Conservation (phyloP, 257 asterid species). For the Solanum pennellii region DNA sequence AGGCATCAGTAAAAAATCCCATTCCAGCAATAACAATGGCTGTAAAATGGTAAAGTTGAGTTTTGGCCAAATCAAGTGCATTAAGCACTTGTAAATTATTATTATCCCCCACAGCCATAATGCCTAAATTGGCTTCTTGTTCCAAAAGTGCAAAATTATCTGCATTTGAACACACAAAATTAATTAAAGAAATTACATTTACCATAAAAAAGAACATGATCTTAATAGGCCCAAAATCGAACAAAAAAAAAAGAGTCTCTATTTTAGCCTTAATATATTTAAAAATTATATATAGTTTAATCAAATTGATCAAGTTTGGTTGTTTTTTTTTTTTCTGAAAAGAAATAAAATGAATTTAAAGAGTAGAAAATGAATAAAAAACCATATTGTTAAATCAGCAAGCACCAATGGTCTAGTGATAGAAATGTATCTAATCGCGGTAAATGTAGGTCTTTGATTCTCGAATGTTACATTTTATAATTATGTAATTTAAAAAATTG, state of each 20-base stretch:
- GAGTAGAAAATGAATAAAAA: too few relatives aligned
- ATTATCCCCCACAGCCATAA: not conserved
- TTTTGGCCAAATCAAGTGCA: not conserved
- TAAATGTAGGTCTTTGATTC: not conserved
- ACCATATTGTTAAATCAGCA: not conserved
- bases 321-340: too few relatives aligned
- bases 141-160: not conserved
- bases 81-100: not conserved
- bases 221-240: too few relatives aligned
- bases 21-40: slow-evolving; percentile 14
- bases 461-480: too few relatives aligned
- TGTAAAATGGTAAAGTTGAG: slow-evolving; percentile 14
- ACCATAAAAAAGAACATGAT: not conserved
- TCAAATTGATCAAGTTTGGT: too few relatives aligned
- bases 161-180: not conserved
- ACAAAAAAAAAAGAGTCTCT: too few relatives aligned
- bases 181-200: not conserved
- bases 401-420: not conserved
- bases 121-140: not conserved
- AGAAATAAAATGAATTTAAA: too few relatives aligned
- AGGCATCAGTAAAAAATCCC: slow-evolving; percentile 19
- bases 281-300: too few relatives aligned
- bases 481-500: too few relatives aligned
- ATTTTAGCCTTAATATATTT: too few relatives aligned
- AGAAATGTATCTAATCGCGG: not conserved